Evolutionary conservation across 2,329 filamentous ascomycete genomes (phyloP).

Genomic region (Dactylellina haptotyla): DNA sequence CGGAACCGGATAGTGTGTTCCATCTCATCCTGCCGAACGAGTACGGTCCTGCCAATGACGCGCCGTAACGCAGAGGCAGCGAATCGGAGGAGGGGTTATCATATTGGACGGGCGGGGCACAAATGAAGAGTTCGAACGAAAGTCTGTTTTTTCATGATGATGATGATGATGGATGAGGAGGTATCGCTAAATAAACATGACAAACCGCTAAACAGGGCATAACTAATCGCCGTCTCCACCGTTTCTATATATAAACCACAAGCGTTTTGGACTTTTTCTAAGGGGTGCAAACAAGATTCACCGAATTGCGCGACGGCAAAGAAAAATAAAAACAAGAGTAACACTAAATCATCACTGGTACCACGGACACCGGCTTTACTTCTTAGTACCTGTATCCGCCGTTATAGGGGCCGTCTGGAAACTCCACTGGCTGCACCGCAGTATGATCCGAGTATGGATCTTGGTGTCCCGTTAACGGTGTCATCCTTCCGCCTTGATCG

Average conservation of each 20-base stretch:
- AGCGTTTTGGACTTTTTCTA: not conserved
- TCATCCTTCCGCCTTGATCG: constrained; percentile 38
- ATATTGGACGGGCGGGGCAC: not conserved
- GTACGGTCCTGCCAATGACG: too few relatives aligned
- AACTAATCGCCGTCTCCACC: not conserved
- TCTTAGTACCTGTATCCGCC: constrained; percentile 42
- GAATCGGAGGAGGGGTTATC: not conserved
- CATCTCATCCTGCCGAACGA: not conserved
- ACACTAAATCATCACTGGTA: too few relatives aligned
- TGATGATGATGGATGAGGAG: not conserved
- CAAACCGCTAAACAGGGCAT: constrained; percentile 22
- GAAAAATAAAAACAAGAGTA: too few relatives aligned
- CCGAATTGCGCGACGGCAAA: not conserved
- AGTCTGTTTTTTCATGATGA: not conserved
- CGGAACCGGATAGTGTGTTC: too few relatives aligned
- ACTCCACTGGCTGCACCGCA: constrained; percentile 47
- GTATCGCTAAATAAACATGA: constrained; percentile 26
- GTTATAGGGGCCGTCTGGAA: constrained; percentile 46
- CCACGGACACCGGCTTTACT: too few relatives aligned
- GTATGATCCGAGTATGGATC: constrained; percentile 47
- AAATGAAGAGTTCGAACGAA: not conserved
- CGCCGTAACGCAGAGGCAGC: not conserved
- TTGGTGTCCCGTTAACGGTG: constrained; percentile 44
- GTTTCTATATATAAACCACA: not conserved
- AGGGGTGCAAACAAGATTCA: not conserved